These are phyloP conservation scores for Termitomyces sp. DNA, from an alignment of 768 basidiomycete genomes.

Conservation along the genomic window DNA sequence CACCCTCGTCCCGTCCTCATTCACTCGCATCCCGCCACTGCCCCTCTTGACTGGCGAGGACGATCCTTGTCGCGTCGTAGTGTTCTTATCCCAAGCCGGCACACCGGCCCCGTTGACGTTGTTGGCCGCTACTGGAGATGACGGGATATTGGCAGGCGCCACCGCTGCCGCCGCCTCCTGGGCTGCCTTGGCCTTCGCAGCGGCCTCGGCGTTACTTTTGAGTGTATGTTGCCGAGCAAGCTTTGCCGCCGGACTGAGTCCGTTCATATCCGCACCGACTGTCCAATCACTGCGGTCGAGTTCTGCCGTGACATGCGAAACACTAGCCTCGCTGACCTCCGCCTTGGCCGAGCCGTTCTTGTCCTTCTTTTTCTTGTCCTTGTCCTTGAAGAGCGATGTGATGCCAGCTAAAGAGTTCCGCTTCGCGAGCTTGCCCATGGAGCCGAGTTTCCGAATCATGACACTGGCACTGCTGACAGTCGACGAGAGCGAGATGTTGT, in stretches of 20 bases:
- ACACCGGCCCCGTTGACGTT: conserved; percentile 35
- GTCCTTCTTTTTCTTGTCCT: conserved; percentile 49
- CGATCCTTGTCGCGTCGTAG: conserved; percentile 50
- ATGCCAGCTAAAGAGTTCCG: conserved; percentile 88
- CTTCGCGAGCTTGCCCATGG: conserved; percentile 82
- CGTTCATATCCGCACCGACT: conserved; percentile 52
- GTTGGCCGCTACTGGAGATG: conserved; percentile 12
- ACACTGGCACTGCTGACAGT: conserved; percentile 94
- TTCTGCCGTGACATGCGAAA: conserved; percentile 83
- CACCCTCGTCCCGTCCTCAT: conserved; percentile 61
- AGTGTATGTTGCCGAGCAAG: conserved; percentile 89
- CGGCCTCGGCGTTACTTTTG: conserved; percentile 78
- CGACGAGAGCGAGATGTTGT: conserved; percentile 92
- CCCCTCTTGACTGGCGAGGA: conserved; percentile 34
- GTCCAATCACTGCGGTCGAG: conserved; percentile 73
- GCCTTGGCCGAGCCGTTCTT: conserved; percentile 45
- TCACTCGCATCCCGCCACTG: conserved; percentile 35
- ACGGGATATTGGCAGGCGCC: conserved; percentile 25
- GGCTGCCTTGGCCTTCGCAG: conserved; percentile 56
- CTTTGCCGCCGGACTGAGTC: conserved; percentile 85
- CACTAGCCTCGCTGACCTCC: conserved; percentile 54
- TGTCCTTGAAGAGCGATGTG: conserved; percentile 92
- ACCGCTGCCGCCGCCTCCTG: conserved; percentile 39
- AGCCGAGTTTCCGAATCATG: conserved; percentile 94
- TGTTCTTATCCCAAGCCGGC: conserved; percentile 80